Conservation (phyloP, 805 yeast species). For the Cyberlindnera sargentensis region DNA sequence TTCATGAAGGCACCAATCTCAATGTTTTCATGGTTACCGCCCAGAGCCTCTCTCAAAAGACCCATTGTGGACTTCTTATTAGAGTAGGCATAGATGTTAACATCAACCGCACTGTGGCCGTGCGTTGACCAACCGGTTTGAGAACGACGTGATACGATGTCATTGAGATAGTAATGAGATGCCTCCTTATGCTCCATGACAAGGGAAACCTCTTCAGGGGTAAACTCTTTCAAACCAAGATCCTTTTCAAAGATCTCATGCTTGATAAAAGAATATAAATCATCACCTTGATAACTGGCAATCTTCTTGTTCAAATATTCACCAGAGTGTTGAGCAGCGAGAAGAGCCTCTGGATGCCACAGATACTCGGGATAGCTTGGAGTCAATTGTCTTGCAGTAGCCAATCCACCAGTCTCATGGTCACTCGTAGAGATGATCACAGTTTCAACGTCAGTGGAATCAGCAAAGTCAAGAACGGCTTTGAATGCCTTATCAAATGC, state of each 20-base stretch:
- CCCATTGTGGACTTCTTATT: constrained; percentile 41
- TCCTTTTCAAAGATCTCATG: constrained; percentile 51
- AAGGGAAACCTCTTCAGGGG: constrained; percentile 43
- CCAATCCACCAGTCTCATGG: constrained; percentile 94
- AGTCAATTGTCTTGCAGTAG: constrained; percentile 73
- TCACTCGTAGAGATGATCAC: constrained; percentile 78
- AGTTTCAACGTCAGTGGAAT: constrained; percentile 65
- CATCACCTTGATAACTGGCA: constrained; percentile 25
- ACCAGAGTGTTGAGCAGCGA: constrained; percentile 68
- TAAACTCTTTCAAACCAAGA: constrained; percentile 57
- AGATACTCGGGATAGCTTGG: constrained; percentile 72
- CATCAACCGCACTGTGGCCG: constrained; percentile 95
- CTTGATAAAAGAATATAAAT: constrained; percentile 39
- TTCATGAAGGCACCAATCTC: constrained; percentile 78
- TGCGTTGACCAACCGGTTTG: constrained; percentile 96
- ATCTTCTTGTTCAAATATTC: constrained; percentile 54
- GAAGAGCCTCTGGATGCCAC: constrained; percentile 79
- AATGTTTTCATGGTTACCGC: constrained; percentile 81
- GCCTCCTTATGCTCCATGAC: constrained; percentile 30
- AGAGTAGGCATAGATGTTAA: constrained; percentile 79
- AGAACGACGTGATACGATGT: constrained; percentile 73
- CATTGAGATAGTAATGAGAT: constrained; percentile 46
- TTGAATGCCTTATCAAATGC: constrained; percentile 80
- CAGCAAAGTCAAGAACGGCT: constrained; percentile 66
- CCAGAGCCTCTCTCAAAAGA: constrained; percentile 37